Percentiles rank a stretch among this genome's conserved stretches.
These are phyloP conservation scores for Cronartium quercuum DNA, from an alignment of 1,284 basidiomycete genomes.

Conservation along the genomic window DNA sequence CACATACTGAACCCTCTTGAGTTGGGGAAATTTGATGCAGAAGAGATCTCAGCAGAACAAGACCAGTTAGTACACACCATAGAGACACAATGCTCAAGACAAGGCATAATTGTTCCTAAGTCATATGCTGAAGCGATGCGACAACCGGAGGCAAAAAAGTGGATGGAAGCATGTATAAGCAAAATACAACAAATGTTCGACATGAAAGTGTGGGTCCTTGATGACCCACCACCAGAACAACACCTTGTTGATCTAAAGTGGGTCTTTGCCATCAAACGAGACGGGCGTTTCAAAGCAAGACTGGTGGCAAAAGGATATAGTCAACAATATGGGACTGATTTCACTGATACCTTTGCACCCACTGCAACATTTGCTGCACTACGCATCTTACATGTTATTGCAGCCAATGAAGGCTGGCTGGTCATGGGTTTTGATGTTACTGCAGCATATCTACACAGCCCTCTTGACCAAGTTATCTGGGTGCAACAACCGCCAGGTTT, in stretches of 20 bases:
- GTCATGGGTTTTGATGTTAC: constrained; percentile 2
- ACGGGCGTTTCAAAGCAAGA: neutral
- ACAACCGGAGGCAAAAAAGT: neutral
- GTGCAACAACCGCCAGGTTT: neutral
- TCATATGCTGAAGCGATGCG: neutral
- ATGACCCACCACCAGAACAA: neutral
- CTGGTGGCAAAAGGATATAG: neutral
- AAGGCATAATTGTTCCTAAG: neutral
- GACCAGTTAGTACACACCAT: neutral
- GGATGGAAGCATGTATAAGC: neutral
- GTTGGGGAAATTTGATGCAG: neutral
- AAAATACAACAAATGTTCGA: neutral
- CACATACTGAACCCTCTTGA: neutral
- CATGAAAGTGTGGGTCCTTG: neutral
- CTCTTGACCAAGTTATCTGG: neutral
- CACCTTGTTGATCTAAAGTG: neutral
- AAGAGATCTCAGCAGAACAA: neutral
- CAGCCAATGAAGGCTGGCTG: neutral
- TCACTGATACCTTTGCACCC: neutral
- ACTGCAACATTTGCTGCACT: constrained; percentile 4
- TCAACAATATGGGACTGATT: neutral
- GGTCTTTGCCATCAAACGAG: neutral
- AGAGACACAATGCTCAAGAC: too few relatives aligned
- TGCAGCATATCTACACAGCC: constrained; percentile 9
- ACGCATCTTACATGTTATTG: neutral